Base-by-base conservation (phyloP, 2,329 filamentous ascomycete genomes). In the Pyrenophora tritici-repentis region DNA sequence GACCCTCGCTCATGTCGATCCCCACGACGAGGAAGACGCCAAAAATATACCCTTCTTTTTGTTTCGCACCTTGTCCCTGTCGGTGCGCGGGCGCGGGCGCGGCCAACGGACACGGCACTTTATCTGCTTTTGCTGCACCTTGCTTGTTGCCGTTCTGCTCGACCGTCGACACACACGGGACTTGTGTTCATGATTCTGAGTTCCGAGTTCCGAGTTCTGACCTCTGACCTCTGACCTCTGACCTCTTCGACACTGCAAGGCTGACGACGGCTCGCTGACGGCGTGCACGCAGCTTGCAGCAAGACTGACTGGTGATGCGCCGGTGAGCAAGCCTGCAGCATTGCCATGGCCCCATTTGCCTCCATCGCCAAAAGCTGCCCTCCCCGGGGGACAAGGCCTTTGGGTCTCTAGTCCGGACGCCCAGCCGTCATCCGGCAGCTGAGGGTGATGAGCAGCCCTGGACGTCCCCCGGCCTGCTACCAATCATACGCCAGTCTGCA, bases 31-130 rank as follows among this genome's bases (percentile, higher is more conserved):
- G 54, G 47, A 47, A 47, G 54, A 51, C 42, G 39, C 56, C 54
- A 61, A 61, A 63, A 61, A 61, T 61, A 58, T 43, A 49, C 37
- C 47, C 53, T 49, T 48, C 42, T 43, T 59, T 53, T 49, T 58
- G 56, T 45, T 38, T 58, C 55, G 55, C 8, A 34, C 41, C 47
- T 42, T 49, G 22, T 13, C 24, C 41, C 41, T 13, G 42, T 38
- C 42, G 16, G 42, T 37, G 42, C 42, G 42, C 41, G 33, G 40
- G 33, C 26, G 26, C 26, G 26, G 26, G 26, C 26, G 9, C 26
- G 26, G 26, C 26, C 26, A 29, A 36, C 42, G 20, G 33, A 22
- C 32, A 14, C 6, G 24, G 20, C 20, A 37, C 35, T n/a, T 18
- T 26, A 31, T 33, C 33, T 29, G 42, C 42, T 42, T 26, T 24